These are phyloP conservation scores for Ambrosia artemisiifolia DNA, from an alignment of 129 eudicot genomes.

Conservation along the genomic window DNA sequence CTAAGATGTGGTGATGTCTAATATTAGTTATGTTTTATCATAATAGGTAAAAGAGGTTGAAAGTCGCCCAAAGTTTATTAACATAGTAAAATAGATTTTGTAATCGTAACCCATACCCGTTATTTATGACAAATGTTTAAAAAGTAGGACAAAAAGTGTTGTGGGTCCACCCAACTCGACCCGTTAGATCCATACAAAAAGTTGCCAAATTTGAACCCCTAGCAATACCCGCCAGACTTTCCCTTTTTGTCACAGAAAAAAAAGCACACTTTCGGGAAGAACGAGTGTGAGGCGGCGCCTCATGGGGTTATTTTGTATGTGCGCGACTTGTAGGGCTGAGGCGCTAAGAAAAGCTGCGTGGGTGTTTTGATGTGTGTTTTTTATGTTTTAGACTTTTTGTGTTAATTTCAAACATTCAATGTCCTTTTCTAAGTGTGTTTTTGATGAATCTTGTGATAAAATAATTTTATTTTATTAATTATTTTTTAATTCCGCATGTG, in stretches of 20 bases:
- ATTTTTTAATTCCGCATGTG: too few species aligned
- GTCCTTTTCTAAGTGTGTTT: too few species aligned
- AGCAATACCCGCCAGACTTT: background rate
- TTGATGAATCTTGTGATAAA: too few species aligned
- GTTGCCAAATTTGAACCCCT: background rate
- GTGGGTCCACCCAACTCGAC: background rate
- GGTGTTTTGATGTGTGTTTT: too few species aligned
- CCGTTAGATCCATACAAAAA: background rate
- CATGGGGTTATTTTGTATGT: too few species aligned
- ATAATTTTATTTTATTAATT: too few species aligned
- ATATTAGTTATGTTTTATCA: background rate
- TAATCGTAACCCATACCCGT: background rate
- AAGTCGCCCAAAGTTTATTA: background rate
- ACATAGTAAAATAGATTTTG: background rate
- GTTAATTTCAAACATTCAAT: too few species aligned
- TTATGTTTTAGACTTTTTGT: too few species aligned
- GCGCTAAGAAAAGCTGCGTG: too few species aligned
- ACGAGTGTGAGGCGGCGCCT: too few species aligned
- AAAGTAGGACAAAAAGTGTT: background rate
- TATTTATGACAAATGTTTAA: background rate
- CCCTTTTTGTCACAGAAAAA: background rate
- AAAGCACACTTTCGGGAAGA: background rate
- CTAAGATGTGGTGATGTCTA: background rate
- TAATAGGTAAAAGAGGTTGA: background rate
- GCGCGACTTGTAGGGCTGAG: too few species aligned